Evolutionary conservation across 1,139 yeast genomes (phyloP), one percentile per base, ranked within the genome.

Genomic region (Zygosaccharomyces pseudobailii): DNA sequence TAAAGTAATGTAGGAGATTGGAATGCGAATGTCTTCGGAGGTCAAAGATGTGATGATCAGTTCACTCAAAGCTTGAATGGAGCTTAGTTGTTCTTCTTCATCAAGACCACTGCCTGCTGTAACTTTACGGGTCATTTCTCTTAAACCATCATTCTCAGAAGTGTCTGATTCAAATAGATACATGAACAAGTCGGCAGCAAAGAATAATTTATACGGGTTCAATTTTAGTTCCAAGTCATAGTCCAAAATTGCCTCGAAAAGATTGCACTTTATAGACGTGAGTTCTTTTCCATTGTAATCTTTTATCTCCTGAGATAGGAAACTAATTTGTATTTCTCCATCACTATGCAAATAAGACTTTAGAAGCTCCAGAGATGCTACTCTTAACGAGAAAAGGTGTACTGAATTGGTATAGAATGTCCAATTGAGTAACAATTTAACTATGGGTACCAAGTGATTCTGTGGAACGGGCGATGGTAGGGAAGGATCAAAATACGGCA

Each of bases 141-240:
- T 68, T 22, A 67, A 42, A 9, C 56, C 61, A 34, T 45, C 46
- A 20, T 45, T 50, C 10, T 50, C 55, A 4, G 72, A 73, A 48
- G 72, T 72, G 39, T 80, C 87, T 13, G 47, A 36, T 47, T 79
- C 79, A 54, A 89, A 78, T 4, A 89, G 62, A 49, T 78, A 79
- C 47, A 86, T 71, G 35, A 92, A 62, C 3, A 87, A 72, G 3
- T 81, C 76, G 1, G 87, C 73, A 0, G 97, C 82, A 69, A 92
- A 90, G 95, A 96, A 94, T 0, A 82, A 70, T 58, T 83, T 80
- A 63, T 88, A 92, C 0, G 98, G 97, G 56, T 94, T 90, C 37
- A 89, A 68, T 49, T 82, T 79, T 40, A 78, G 69, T 19, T 85
- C 89, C 1, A 87, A 78, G 56, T 89, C 94, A 58, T 86, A 88